A percentile compares a stretch with the other conserved stretches of the same genome.
phyloP scores from a whole-genome alignment of 1,139 yeast genomes.

The Saccharomyces pastorianus region DNA sequence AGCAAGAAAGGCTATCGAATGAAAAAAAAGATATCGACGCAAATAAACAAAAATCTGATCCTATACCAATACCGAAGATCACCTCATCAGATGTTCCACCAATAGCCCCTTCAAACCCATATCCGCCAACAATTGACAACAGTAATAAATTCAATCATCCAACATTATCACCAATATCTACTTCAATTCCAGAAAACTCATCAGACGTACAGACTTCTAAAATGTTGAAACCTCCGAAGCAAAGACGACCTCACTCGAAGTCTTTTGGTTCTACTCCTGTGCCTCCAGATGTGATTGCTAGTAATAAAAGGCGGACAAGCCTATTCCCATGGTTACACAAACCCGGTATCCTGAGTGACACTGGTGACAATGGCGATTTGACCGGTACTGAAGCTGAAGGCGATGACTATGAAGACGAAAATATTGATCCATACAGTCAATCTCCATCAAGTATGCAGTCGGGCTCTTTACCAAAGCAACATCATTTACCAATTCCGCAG shows the following conservation, averaged over 20 bases:
- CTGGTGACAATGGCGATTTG: conserved; percentile 17
- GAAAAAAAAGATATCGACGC: conserved; percentile 5
- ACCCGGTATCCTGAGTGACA: conserved; percentile 27
- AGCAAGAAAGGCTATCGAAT: conserved; percentile 8
- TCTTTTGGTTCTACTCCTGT: conserved; percentile 48
- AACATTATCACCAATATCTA: not conserved
- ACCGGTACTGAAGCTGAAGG: conserved; percentile 29
- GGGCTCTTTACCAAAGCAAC: conserved; percentile 12
- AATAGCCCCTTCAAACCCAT: not conserved
- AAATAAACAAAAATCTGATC: conserved; percentile 4
- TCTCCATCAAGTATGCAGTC: conserved; percentile 15
- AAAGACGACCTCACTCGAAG: conserved; percentile 47
- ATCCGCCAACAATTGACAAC: not conserved
- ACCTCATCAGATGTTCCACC: not conserved
- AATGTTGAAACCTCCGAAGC: conserved; percentile 11
- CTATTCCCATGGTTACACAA: conserved; percentile 27
- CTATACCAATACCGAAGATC: not conserved
- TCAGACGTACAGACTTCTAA: conserved; percentile 8
- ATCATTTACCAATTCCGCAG: conserved; percentile 16
- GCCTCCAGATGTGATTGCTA: conserved; percentile 43
- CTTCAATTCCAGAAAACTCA: not conserved
- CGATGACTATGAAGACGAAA: conserved; percentile 20
- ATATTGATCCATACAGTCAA: conserved; percentile 10
- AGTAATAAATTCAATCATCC: not conserved
- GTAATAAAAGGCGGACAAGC: conserved; percentile 22